Conservation (phyloP, 2,329 filamentous ascomycete species). For the Coniochaeta sp. region DNA sequence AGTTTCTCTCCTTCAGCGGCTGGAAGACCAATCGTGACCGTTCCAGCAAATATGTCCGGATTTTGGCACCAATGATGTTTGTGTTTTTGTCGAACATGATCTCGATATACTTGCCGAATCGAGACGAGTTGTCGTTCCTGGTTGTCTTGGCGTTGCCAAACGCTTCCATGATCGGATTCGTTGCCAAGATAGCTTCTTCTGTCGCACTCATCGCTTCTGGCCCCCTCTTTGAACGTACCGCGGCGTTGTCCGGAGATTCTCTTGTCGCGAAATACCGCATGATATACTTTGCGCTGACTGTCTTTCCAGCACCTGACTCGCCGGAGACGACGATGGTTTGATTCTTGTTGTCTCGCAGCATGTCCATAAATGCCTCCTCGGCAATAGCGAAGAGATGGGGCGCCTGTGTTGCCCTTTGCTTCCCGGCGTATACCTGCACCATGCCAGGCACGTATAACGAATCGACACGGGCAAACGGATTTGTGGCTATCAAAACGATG, state of each 20-base stretch:
- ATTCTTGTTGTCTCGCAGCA: slow-evolving; percentile 92
- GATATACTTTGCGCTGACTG: slow-evolving; percentile 98
- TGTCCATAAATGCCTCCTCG: slow-evolving; percentile 98
- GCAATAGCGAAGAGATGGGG: slow-evolving; percentile 98
- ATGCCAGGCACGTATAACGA: slow-evolving; percentile 98
- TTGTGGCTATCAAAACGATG: slow-evolving; percentile 96
- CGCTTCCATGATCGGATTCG: slow-evolving; percentile 99
- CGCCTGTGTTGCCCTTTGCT: slow-evolving; percentile 91
- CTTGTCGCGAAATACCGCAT: slow-evolving; percentile 99
- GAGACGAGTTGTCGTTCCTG: slow-evolving; percentile 96
- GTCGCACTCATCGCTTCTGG: slow-evolving; percentile 88
- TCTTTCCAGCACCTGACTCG: slow-evolving; percentile 97
- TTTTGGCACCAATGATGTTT: slow-evolving; percentile 96
- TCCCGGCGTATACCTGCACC: slow-evolving; percentile 99
- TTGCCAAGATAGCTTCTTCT: slow-evolving; percentile 95
- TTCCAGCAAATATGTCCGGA: slow-evolving; percentile 90
- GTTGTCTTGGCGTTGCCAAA: slow-evolving; percentile 99
- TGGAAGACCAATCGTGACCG: slow-evolving; percentile 95
- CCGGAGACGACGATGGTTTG: slow-evolving; percentile 99
- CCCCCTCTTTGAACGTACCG: slow-evolving; percentile 66
- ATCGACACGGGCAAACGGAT: slow-evolving; percentile 94
- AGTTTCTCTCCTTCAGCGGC: slow-evolving; percentile 94
- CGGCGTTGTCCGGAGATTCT: slow-evolving; percentile 84
- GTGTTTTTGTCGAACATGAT: slow-evolving; percentile 97
- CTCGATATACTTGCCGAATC: slow-evolving; percentile 99